phyloP scores from a whole-genome alignment of 2,329 filamentous ascomycete species.

The Aspergillus aculeatus region DNA sequence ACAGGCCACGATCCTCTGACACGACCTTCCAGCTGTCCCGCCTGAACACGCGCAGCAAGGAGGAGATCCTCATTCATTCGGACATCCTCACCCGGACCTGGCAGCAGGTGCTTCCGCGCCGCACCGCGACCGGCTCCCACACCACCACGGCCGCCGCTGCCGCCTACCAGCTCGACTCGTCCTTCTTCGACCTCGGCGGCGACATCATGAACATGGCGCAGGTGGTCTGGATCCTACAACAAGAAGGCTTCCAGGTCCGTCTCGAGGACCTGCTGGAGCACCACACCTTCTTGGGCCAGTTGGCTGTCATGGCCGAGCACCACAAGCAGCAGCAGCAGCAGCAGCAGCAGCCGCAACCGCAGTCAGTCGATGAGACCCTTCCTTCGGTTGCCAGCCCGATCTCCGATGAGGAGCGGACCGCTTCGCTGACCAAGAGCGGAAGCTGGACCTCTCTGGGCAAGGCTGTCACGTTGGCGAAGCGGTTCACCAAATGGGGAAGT shows the following conservation, averaged over 20 bases:
- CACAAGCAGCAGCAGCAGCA: constrained; percentile 28
- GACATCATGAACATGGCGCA: constrained; percentile 44
- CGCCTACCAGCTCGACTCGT: constrained; percentile 39
- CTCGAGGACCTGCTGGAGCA: constrained; percentile 43
- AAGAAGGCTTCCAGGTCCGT: constrained; percentile 40
- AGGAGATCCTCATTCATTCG: constrained; percentile 40
- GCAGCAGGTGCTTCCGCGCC: constrained; percentile 38
- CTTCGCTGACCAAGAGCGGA: constrained; percentile 15
- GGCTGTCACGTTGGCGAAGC: constrained; percentile 30
- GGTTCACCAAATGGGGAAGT: constrained; percentile 27
- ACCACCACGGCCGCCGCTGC: constrained; percentile 19
- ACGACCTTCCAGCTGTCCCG: constrained; percentile 36
- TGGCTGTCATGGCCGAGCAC: constrained; percentile 36
- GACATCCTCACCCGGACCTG: constrained; percentile 42
- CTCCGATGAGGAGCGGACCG: background rate
- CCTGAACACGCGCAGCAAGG: constrained; percentile 37
- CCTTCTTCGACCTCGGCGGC: constrained; percentile 44
- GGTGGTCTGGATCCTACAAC: constrained; percentile 41
- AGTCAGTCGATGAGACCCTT: background rate
- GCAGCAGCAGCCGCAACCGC: constrained; percentile 14
- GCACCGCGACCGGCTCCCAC: constrained; percentile 5
- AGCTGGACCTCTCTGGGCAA: constrained; percentile 25
- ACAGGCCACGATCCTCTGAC: constrained; percentile 27
- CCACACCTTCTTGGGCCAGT: constrained; percentile 43
- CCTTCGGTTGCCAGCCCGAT: background rate